Evolutionary conservation across 2,329 filamentous ascomycete species (phyloP), one percentile per base, ranked within the genome.

Genomic region (Arthrinium puccinioides): DNA sequence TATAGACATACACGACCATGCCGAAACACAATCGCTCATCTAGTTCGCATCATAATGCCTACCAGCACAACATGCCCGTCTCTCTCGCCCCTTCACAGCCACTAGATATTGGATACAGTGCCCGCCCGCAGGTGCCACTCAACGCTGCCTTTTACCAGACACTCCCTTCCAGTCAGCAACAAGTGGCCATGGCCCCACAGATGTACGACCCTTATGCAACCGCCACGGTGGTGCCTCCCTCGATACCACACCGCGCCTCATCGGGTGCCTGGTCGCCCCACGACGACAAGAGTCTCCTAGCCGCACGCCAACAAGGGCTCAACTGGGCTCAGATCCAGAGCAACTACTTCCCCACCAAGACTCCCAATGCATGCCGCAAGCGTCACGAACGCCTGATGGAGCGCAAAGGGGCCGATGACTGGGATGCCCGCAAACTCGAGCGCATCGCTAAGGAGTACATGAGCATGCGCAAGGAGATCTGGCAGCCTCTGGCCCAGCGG

Each of bases 311-410:
- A 32, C 76, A 81, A 51, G 84, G 84, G 18, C 72, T 88, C 56
- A 90, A 89, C 61, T 94, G 87, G 87, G 74, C 76, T 37, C 82
- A 86, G 50, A 92, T 94, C 54, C 81, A 87, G 50, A 70, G 71
- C 43, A 76, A 72, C 44, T 78, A 87, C 61, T 94, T 94, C 57
- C 83, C 82, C 1, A 70, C 63, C 56, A 94, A 94, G 67, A 79
- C 76, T 8, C 67, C 82, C 41, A 92, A 92, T 57, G 88, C 88
- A 14, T 94, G 87, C 63, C 84, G 87, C 46, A 94, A 94, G 65
- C 78, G 87, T 38, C 87, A 94, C 52, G 87, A 94, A 62, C 74
- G 87, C 27, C 66, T 94, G 47, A 81, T 90, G 70, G 84, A 90
- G 62, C 78, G 82, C 47, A 73, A 72, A 55, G 79, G 80, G 40